Evolutionary conservation across 371 early-diverging fungal species (phyloP).

Genomic region (Rhizopus delemar): DNA sequence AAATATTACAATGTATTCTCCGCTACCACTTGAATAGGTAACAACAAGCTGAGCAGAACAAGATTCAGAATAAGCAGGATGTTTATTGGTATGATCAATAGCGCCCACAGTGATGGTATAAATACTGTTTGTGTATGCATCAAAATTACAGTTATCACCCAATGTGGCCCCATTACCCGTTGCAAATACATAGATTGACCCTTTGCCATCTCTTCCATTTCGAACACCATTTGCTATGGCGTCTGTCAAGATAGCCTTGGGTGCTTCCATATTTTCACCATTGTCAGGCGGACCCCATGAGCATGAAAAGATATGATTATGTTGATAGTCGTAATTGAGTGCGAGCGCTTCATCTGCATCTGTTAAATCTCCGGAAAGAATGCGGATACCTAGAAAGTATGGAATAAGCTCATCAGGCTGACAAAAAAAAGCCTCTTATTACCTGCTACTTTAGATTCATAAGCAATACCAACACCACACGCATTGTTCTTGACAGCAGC

Average conservation of each 20-base stretch:
- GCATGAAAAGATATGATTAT: conserved; percentile 92
- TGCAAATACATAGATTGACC: conserved; percentile 93
- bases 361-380: conserved; percentile 84
- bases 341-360: conserved; percentile 91
- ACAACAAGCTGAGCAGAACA: conserved; percentile 90
- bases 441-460: conserved; percentile 85
- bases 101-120: conserved; percentile 95
- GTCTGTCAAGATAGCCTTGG: conserved; percentile 73
- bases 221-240: conserved; percentile 83
- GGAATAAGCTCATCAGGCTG: not conserved
- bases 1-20: conserved; percentile 65
- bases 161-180: conserved; percentile 88
- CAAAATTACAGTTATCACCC: conserved; percentile 94
- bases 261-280: conserved; percentile 87
- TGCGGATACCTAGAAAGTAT: conserved; percentile 71
- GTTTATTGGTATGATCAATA: conserved; percentile 70
- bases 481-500: conserved; percentile 87
- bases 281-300: conserved; percentile 96
- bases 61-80: conserved; percentile 87
- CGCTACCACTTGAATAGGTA: conserved; percentile 84
- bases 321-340: conserved; percentile 82
- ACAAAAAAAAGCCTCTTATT: conserved; percentile 4
- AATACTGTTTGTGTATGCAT: conserved; percentile 95
- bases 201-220: conserved; percentile 85
- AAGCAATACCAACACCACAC: conserved; percentile 97